Percentiles rank a stretch among this genome's conserved stretches.
phyloP scores from a whole-genome alignment of 2,329 filamentous ascomycete genomes.

The Coniochaeta pulveracea region DNA sequence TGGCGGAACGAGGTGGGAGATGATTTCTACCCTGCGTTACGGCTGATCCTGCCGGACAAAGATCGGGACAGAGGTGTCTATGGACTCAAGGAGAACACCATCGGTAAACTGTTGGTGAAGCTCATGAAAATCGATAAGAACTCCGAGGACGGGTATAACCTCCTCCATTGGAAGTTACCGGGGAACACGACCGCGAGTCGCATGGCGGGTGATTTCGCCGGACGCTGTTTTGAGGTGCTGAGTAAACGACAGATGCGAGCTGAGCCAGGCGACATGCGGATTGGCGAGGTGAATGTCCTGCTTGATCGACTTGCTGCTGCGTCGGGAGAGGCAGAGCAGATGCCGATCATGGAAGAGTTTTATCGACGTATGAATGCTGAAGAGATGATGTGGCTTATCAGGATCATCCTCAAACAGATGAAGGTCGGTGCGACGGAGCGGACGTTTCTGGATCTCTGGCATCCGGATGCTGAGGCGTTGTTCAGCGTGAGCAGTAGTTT shows the following conservation, averaged over 20 bases:
- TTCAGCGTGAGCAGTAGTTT: constrained; percentile 90
- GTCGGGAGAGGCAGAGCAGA: constrained; percentile 71
- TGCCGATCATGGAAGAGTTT: constrained; percentile 71
- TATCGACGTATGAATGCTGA: constrained; percentile 88
- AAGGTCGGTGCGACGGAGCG: constrained; percentile 71
- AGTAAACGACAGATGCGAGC: constrained; percentile 71
- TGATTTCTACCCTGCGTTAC: constrained; percentile 87
- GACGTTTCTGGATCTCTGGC: constrained; percentile 76
- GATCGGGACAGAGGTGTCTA: constrained; percentile 90
- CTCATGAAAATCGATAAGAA: constrained; percentile 85
- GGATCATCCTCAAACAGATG: constrained; percentile 78
- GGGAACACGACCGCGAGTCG: constrained; percentile 51
- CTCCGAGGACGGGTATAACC: constrained; percentile 75
- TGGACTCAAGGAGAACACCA: constrained; percentile 82
- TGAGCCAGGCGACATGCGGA: constrained; percentile 65
- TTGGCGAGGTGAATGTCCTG: constrained; percentile 80
- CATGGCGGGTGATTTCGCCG: constrained; percentile 84
- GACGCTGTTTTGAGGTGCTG: constrained; percentile 76
- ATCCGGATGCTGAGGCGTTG: constrained; percentile 62
- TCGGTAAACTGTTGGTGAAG: constrained; percentile 84
- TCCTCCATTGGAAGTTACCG: constrained; percentile 88
- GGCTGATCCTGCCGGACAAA: constrained; percentile 85
- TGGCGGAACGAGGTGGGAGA: constrained; percentile 85
- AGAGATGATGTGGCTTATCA: constrained; percentile 88
- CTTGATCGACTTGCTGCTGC: constrained; percentile 69